phyloP scores from a whole-genome alignment of 768 basidiomycete genomes.

The Agaricus sinodeliciosus region DNA sequence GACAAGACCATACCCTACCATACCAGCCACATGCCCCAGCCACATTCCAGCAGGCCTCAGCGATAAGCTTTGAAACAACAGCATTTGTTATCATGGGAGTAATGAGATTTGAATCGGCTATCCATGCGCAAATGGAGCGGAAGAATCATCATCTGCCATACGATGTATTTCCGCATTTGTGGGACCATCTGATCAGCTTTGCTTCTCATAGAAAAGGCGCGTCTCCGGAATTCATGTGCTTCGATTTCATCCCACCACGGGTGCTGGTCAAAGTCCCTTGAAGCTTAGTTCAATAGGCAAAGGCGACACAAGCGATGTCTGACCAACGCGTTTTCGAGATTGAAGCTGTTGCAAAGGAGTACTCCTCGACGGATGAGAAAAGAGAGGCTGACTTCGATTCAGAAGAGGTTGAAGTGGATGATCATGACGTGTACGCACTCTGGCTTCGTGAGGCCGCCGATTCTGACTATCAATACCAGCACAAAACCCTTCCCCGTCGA shows the following conservation, averaged over 20 bases:
- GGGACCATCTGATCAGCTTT: background rate
- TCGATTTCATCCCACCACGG: conserved; percentile 4
- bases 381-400: conserved; percentile 1
- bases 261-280: background rate
- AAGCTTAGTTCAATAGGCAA: background rate
- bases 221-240: background rate
- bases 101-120: too few species aligned
- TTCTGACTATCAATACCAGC: conserved; percentile 15
- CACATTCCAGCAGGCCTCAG: too few species aligned
- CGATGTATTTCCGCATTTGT: background rate
- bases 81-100: too few species aligned
- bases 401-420: conserved; percentile 25
- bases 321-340: conserved; percentile 8
- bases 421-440: conserved; percentile 32
- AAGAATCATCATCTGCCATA: conserved; percentile 9
- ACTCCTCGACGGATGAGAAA: conserved; percentile 22
- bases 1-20: too few species aligned
- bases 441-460: background rate
- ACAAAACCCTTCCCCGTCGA: conserved; percentile 49
- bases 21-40: too few species aligned
- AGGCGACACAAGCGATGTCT: conserved; percentile 1
- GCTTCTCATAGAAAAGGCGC: conserved; percentile 1
- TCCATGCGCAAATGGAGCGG: conserved; percentile 9
- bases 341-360: conserved; percentile 11
- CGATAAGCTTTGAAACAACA: too few species aligned